Evolutionary conservation across 306 rosid genomes (phyloP), one percentile per base, ranked within the genome.

Genomic region (Inga leiocalycina): DNA sequence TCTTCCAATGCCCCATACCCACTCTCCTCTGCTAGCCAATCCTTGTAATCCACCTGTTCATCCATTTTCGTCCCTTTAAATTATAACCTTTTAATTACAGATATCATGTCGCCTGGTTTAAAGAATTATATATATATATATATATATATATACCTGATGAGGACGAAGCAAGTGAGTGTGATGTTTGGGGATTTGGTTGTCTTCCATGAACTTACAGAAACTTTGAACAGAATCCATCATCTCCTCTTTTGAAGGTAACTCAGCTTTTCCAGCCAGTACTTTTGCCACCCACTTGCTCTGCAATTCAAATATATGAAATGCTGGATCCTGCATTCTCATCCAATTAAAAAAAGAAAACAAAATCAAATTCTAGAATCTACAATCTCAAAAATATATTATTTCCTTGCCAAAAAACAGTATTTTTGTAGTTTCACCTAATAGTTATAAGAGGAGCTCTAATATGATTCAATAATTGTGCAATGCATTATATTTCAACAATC

Each of bases 21-120:
- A 44, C 6, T 10, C 45, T 84, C 59, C 22, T n/a, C 68, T 32
- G n/a, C 74, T 71, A 84, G 22, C 84, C 87, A 84, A 56, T 84
- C 10, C 51, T 79, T 68, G 57, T 80, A 79, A 12, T 57, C 68
- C 4, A 6, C 39, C 87, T 73, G 62, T 49, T 54, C 61, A 54
- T 54, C n/a, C 8, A 54, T 54, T 54, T 54, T 16, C 4, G 8
- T 51, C 6, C 57, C 57, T 12, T 14, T 49, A 3, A 49, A 10
- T 49, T 49, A 14, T 39, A 39, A 6, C 43, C 5, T 39, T 39
- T 39, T 32, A 32, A 32, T 0, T 45, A 49, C 54, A 0, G 5
- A 49, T 49, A 49, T 14, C 54, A 14, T 13, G 16, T 49, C 5
- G 41, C 41, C 41, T 37, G 41, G 54, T 14, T 51, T n/a, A 51